These are phyloP conservation scores for Chrysosporium queenslandicum DNA, from an alignment of 2,329 filamentous ascomycete genomes.

Conservation along the genomic window DNA sequence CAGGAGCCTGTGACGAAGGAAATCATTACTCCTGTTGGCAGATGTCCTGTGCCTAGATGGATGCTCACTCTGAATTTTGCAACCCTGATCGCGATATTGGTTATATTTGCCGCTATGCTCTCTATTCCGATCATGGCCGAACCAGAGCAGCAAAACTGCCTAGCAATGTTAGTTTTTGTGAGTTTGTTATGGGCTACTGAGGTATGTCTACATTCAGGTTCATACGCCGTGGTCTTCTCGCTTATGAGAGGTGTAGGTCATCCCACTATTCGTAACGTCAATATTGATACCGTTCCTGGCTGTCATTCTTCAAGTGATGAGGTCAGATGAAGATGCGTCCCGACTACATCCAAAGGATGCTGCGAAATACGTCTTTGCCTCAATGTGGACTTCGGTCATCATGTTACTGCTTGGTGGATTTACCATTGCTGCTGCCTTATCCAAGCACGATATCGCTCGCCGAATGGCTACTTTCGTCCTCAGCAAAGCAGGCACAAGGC, in stretches of 20 bases:
- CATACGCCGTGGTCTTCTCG: background rate
- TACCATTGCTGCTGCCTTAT: conserved; percentile 85
- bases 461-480: conserved; percentile 92
- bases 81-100: conserved; percentile 59
- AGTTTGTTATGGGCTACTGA: conserved; percentile 95
- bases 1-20: conserved; percentile 55
- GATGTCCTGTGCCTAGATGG: conserved; percentile 67
- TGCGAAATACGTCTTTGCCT: conserved; percentile 73
- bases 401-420: conserved; percentile 96
- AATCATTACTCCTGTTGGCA: conserved; percentile 69
- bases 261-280: conserved; percentile 93
- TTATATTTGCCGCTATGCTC: conserved; percentile 64
- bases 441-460: conserved; percentile 96
- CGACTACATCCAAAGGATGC: conserved; percentile 72
- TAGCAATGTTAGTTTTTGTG: conserved; percentile 88
- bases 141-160: conserved; percentile 87
- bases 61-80: conserved; percentile 73
- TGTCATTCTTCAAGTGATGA: conserved; percentile 74
- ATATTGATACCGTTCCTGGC: conserved; percentile 87
- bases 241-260: no score
- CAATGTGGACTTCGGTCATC: conserved; percentile 99
- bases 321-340: conserved; percentile 58
- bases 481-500: conserved; percentile 88
- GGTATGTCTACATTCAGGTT: conserved; percentile 41
- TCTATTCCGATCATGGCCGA: conserved; percentile 71